phyloP scores from a whole-genome alignment of 441 rosid species.

The Pelargonium cotyledonis region DNA sequence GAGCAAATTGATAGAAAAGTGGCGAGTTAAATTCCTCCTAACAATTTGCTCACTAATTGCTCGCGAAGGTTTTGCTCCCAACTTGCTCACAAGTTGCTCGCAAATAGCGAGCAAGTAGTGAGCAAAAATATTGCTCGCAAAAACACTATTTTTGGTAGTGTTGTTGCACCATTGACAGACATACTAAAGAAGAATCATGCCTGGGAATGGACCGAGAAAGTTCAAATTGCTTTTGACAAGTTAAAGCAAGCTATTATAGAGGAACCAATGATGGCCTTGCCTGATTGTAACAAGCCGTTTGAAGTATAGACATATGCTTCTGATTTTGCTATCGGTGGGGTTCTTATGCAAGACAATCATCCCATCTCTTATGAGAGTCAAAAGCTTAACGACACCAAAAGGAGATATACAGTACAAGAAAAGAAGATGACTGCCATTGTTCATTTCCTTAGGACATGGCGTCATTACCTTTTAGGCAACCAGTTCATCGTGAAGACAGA shows the following conservation, averaged over 20 bases:
- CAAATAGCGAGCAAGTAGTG: too few species aligned
- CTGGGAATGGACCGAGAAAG: neutral
- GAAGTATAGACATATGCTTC: neutral
- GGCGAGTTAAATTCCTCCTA: too few species aligned
- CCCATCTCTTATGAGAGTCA: neutral
- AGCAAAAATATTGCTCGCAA: too few species aligned
- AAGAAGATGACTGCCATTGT: conserved; percentile 2
- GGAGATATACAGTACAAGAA: neutral
- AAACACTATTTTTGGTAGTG: too few species aligned
- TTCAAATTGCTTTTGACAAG: neutral
- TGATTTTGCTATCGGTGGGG: neutral
- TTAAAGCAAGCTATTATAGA: neutral
- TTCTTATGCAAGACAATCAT: neutral
- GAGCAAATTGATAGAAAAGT: too few species aligned
- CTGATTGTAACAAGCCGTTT: neutral
- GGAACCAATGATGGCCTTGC: neutral
- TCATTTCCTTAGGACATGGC: neutral
- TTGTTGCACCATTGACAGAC: too few species aligned
- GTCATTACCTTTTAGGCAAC: neutral
- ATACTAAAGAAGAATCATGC: neutral
- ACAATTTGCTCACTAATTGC: too few species aligned
- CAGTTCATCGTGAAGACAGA: neutral
- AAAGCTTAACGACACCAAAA: neutral
- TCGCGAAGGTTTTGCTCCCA: too few species aligned
- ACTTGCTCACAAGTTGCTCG: too few species aligned